Conservation (phyloP, 768 basidiomycete genomes). For the Trametes gibbosa region DNA sequence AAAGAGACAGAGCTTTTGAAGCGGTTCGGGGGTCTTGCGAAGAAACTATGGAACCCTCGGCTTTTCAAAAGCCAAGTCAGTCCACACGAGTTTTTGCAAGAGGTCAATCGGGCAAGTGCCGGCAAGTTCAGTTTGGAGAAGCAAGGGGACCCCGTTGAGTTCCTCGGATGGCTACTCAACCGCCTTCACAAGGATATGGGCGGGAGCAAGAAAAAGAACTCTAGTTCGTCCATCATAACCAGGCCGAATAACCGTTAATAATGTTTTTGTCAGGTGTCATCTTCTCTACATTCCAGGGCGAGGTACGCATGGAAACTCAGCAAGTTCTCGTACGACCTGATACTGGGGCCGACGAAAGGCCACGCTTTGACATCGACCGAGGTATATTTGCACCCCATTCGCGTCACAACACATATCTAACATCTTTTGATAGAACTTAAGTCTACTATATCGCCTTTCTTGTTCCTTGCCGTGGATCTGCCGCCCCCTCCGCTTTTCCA, state of each 20-base stretch:
- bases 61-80: constrained; percentile 98
- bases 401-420: constrained; percentile 14
- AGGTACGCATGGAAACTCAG: constrained; percentile 89
- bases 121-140: constrained; percentile 92
- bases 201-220: constrained; percentile 88
- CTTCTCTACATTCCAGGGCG: constrained; percentile 92
- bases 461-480: constrained; percentile 93
- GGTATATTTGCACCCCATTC: constrained; percentile 47
- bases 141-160: constrained; percentile 96
- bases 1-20: constrained; percentile 86
- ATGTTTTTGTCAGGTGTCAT: constrained; percentile 63
- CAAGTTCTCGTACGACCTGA: constrained; percentile 85
- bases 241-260: constrained; percentile 17
- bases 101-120: constrained; percentile 84
- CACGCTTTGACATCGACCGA: constrained; percentile 91
- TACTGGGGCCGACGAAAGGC: constrained; percentile 71
- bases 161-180: constrained; percentile 94
- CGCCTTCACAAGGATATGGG: constrained; percentile 89
- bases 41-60: constrained; percentile 95
- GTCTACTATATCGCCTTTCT: constrained; percentile 80
- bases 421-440: constrained; percentile 67
- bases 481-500: constrained; percentile 98
- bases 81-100: constrained; percentile 98
- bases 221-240: constrained; percentile 56
- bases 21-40: constrained; percentile 82